Evolutionary conservation across 371 early-diverging fungal genomes (phyloP), one percentile per base, ranked within the genome.

Genomic region (Choanephora cucurbitarum): DNA sequence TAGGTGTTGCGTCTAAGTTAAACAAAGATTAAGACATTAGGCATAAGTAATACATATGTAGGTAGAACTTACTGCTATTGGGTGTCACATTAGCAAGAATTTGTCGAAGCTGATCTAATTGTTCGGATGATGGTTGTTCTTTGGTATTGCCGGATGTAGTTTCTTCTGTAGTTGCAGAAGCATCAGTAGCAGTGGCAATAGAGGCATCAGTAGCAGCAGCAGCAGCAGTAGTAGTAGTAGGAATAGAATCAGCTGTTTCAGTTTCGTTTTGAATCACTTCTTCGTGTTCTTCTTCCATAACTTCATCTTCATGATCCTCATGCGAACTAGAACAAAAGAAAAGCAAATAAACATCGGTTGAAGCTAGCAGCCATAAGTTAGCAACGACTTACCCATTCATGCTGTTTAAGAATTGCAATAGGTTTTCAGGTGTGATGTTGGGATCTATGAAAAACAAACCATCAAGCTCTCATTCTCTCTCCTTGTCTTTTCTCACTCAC

Each of bases 321-420:
- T 37, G 37, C 2, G 37, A 13, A 37, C 37, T 37, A 14, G 4
- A 10, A 9, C 37, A 9, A 37, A n/a, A n/a, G n/a, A n/a, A n/a
- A n/a, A n/a, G n/a, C n/a, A n/a, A n/a, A n/a, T n/a, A n/a, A n/a
- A n/a, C n/a, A n/a, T n/a, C n/a, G n/a, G n/a, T n/a, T n/a, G n/a
- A n/a, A 28, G 28, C 7, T 7, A 28, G 28, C 7, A 5, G 28
- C 28, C 28, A n/a, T n/a, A n/a, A n/a, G n/a, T 28, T 28, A 7
- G 28, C 7, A 37, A 37, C 2, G 37, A 14, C 9, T 40, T 72
- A 69, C 41, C 75, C 72, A 32, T 73, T 76, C 32, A 73, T 74
- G 31, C 66, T 71, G 43, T 76, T 73, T 10, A 80, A 62, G 33
- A 73, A 76, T 37, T 80, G 78, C 44, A 76, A 62, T 17, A 80